Evolutionary conservation across 2,329 filamentous ascomycete genomes (phyloP).

Genomic region (Arachnomyces sp.): DNA sequence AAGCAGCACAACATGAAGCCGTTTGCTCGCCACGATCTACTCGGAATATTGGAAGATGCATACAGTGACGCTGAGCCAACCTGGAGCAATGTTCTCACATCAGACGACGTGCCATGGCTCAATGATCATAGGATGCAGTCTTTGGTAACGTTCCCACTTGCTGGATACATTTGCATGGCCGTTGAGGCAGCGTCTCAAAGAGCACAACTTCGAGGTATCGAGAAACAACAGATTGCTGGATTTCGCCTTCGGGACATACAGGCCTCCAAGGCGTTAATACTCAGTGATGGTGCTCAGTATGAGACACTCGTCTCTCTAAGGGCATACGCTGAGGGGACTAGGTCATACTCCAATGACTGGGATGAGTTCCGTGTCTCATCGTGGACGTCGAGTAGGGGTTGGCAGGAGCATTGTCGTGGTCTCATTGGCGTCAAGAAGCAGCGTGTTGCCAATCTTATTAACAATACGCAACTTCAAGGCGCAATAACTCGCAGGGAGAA

Average conservation of each 20-base stretch:
- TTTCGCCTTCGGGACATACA: conserved; percentile 44
- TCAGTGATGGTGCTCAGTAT: conserved; percentile 41
- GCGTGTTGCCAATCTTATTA: conserved; percentile 3
- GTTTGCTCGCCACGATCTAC: conserved; percentile 17
- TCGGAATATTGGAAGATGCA: conserved; percentile 19
- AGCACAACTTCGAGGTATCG: conserved; percentile 15
- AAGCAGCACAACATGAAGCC: conserved; percentile 3
- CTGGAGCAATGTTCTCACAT: conserved; percentile 27
- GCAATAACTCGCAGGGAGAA: no score
- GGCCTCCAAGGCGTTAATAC: conserved; percentile 41
- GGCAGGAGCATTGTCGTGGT: conserved; percentile 22
- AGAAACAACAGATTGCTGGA: conserved; percentile 26
- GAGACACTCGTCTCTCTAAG: conserved; percentile 46
- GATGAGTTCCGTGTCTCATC: conserved; percentile 22
- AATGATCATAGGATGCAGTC: conserved; percentile 25
- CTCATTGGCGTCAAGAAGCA: conserved; percentile 17
- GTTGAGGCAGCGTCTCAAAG: conserved; percentile 19
- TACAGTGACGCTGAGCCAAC: conserved; percentile 20
- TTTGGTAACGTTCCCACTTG: conserved; percentile 25
- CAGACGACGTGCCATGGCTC: conserved; percentile 29
- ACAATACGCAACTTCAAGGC: no score
- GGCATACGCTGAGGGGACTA: conserved; percentile 35
- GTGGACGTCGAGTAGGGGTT: conserved; percentile 19
- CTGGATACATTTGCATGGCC: conserved; percentile 28
- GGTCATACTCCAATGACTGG: conserved; percentile 24